These are phyloP conservation scores for Endocladia muricata DNA, from an alignment of 31 red algal genomes.

Conservation along the genomic window DNA sequence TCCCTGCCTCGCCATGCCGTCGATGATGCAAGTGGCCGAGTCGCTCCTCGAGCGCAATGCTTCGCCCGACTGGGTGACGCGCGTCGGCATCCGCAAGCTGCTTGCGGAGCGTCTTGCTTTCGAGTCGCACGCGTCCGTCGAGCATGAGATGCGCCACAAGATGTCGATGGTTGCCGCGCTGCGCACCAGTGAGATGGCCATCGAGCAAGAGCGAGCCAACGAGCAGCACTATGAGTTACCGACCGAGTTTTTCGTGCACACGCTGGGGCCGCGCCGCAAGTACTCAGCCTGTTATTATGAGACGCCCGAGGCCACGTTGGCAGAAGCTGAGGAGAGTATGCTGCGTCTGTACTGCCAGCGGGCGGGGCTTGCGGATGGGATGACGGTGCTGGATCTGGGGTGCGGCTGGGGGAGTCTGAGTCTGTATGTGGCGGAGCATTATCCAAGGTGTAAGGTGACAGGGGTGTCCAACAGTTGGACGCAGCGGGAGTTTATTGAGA, in stretches of 20 bases:
- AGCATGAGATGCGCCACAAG: slow-evolving; percentile 63
- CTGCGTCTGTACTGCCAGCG: slow-evolving; percentile 80
- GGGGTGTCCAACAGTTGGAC: slow-evolving; percentile 83
- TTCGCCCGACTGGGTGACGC: slow-evolving; percentile 76
- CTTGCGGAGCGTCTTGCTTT: slow-evolving; percentile 57
- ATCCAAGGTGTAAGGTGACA: slow-evolving; percentile 70
- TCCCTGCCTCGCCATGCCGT: slow-evolving; percentile 9
- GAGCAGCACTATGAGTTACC: slow-evolving; percentile 99
- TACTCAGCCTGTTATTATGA: slow-evolving; percentile 92
- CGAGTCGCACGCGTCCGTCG: slow-evolving; percentile 32
- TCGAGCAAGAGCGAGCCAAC: slow-evolving; percentile 82
- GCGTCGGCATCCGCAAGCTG: slow-evolving; percentile 80
- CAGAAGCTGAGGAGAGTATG: slow-evolving; percentile 84
- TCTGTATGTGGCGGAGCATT: slow-evolving; percentile 87
- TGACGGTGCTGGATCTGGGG: slow-evolving; percentile 93
- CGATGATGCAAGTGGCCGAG: slow-evolving; percentile 70
- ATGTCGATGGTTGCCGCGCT: slow-evolving; percentile 73
- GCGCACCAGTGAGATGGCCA: slow-evolving; percentile 41
- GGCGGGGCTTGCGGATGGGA: slow-evolving; percentile 83
- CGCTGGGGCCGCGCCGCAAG: slow-evolving; percentile 86
- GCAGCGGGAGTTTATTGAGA: slow-evolving; percentile 89
- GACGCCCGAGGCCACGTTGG: slow-evolving; percentile 30
- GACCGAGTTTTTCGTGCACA: slow-evolving; percentile 69
- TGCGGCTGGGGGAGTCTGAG: slow-evolving; percentile 96
- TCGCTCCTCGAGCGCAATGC: slow-evolving; percentile 78